Percentiles rank a stretch among this genome's conserved stretches.
Conservation (phyloP, 148 eudicot species). For the Arbutus unedo region DNA sequence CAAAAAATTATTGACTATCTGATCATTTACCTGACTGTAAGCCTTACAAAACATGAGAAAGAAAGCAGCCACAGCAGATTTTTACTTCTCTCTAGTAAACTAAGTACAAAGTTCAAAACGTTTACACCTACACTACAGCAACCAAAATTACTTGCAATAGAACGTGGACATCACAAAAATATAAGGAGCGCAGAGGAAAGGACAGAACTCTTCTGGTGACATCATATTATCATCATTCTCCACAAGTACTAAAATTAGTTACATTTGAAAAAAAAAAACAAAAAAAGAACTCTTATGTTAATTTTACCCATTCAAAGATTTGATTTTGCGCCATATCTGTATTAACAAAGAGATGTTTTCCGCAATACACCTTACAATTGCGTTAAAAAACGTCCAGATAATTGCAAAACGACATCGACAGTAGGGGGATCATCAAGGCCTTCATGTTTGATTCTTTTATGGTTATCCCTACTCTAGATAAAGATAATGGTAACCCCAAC, state of each 20-base stretch:
- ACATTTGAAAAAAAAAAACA: neutral
- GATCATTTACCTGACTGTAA: neutral
- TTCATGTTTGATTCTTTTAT: too few species aligned
- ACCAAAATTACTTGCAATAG: neutral
- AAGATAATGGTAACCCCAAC: too few species aligned
- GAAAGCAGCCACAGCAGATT: neutral
- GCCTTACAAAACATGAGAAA: neutral
- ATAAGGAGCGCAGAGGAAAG: neutral
- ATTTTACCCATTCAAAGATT: neutral
- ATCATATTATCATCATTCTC: neutral
- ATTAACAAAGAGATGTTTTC: neutral
- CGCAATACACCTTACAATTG: too few species aligned
- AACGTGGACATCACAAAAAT: neutral
- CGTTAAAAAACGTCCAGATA: too few species aligned
- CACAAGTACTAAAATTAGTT: neutral
- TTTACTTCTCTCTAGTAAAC: neutral
- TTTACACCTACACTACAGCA: neutral
- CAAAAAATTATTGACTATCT: slow-evolving; percentile 6
- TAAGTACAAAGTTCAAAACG: neutral
- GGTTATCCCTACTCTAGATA: too few species aligned
- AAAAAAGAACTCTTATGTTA: too few species aligned
- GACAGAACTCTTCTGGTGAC: neutral
- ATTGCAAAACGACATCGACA: too few species aligned
- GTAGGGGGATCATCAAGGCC: too few species aligned
- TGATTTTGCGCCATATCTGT: neutral